Conservation (phyloP, 1,284 basidiomycete genomes). For the Ceratobasidium sp. region DNA sequence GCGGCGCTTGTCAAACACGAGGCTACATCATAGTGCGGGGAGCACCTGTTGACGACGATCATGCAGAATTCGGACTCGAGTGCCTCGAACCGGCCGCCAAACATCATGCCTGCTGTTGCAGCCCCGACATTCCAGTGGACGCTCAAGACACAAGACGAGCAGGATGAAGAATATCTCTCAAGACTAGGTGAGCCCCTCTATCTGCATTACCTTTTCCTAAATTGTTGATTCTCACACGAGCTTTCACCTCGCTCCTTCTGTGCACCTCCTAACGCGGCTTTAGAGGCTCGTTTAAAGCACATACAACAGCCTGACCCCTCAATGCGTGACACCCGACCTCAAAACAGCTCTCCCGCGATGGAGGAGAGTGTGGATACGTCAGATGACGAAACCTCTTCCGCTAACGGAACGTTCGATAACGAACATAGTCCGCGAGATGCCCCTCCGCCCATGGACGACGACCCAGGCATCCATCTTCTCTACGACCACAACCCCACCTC, state of each 20-base stretch:
- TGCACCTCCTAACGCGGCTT: not conserved
- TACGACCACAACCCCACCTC: constrained; percentile 37
- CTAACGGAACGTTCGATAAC: constrained; percentile 12
- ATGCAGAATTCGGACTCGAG: constrained; percentile 23
- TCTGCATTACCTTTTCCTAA: not conserved
- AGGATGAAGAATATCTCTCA: constrained; percentile 40
- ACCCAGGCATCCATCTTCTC: constrained; percentile 36
- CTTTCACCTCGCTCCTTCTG: constrained; percentile 4
- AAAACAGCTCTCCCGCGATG: constrained; percentile 13
- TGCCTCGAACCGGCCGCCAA: constrained; percentile 9
- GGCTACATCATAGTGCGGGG: constrained; percentile 24
- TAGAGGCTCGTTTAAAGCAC: constrained; percentile 35
- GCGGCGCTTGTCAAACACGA: constrained; percentile 17
- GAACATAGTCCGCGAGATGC: constrained; percentile 8
- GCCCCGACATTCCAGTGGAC: constrained; percentile 30
- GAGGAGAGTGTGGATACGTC: constrained; percentile 15
- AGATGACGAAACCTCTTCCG: constrained; percentile 27
- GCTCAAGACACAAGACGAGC: constrained; percentile 32
- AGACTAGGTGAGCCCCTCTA: constrained; percentile 10
- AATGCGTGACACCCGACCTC: constrained; percentile 32
- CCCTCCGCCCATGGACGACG: constrained; percentile 29
- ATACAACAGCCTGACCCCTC: constrained; percentile 35
- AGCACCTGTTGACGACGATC: constrained; percentile 30
- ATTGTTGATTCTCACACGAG: constrained; percentile 25
- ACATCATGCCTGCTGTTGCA: not conserved